phyloP scores from a whole-genome alignment of 192 early-diverging fungal species.

The Backusella psychrophila region DNA sequence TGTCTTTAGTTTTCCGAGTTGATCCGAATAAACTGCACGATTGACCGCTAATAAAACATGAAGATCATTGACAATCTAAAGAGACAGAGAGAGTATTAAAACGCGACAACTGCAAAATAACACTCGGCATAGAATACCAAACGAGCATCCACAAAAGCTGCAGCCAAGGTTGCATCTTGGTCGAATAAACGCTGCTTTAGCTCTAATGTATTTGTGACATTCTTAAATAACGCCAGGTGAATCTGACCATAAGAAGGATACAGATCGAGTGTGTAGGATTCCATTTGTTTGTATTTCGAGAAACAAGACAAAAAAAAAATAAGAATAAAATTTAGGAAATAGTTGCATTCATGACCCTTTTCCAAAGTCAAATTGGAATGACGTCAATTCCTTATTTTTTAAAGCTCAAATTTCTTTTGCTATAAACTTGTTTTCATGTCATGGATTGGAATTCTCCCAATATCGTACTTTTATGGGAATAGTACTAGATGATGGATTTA shows the following conservation, averaged over 20 bases:
- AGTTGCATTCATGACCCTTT: too few species aligned
- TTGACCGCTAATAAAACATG: constrained; percentile 51
- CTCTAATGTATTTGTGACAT: constrained; percentile 37
- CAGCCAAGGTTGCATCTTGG: constrained; percentile 31
- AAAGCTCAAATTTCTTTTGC: too few species aligned
- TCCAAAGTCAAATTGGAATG: too few species aligned
- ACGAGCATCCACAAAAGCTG: constrained; percentile 39
- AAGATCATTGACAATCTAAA: constrained; percentile 48
- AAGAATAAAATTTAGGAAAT: too few species aligned
- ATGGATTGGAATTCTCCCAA: too few species aligned
- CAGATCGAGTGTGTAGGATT: constrained; percentile 36
- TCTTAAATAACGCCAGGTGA: constrained; percentile 33
- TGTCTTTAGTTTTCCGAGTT: constrained; percentile 48
- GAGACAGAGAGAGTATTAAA: neutral
- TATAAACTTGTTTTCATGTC: too few species aligned
- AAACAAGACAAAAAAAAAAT: too few species aligned
- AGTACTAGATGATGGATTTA: too few species aligned
- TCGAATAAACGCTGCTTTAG: constrained; percentile 35
- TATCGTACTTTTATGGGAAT: too few species aligned
- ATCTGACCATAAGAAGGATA: constrained; percentile 28
- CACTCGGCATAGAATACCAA: constrained; percentile 22
- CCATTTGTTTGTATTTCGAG: constrained; percentile 21
- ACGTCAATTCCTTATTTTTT: too few species aligned
- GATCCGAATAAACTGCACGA: constrained; percentile 46
- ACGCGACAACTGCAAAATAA: neutral